Evolutionary conservation across 352 stramenopile species (phyloP).

Genomic region (Phytophthora gonapodyides): DNA sequence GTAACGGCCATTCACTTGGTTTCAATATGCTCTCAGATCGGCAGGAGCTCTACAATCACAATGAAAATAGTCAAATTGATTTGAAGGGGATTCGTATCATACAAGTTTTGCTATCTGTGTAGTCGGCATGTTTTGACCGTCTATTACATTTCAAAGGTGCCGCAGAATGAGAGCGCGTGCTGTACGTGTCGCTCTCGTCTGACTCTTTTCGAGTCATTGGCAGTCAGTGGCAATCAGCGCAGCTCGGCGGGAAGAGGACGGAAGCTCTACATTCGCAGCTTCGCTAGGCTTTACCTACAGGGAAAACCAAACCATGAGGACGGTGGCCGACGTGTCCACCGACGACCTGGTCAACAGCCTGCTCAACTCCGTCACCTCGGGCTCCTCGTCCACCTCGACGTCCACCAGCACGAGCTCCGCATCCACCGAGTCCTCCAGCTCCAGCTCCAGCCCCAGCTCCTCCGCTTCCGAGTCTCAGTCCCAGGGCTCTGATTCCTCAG

Average conservation of each 20-base stretch:
- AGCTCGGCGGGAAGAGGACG: neutral
- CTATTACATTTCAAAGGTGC: too few relatives aligned
- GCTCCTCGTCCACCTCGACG: slow-evolving; percentile 9
- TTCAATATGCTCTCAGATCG: slow-evolving; percentile 15
- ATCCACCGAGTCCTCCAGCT: slow-evolving; percentile 12
- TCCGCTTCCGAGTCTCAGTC: neutral
- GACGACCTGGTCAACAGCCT: slow-evolving; percentile 51
- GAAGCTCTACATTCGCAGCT: neutral
- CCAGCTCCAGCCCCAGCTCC: slow-evolving; percentile 1
- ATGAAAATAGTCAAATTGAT: too few relatives aligned
- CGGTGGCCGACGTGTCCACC: slow-evolving; percentile 37
- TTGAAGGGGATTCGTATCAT: too few relatives aligned
- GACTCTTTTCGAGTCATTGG: slow-evolving; percentile 23
- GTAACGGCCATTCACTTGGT: slow-evolving; percentile 19
- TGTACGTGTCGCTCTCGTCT: slow-evolving; percentile 5
- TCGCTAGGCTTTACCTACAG: neutral
- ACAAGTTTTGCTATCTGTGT: too few relatives aligned
- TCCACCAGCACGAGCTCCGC: slow-evolving; percentile 2
- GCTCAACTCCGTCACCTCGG: slow-evolving; percentile 40
- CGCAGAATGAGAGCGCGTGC: too few relatives aligned
- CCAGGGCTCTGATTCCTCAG: neutral
- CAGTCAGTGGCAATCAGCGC: slow-evolving; percentile 22
- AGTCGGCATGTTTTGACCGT: too few relatives aligned
- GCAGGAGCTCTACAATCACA: slow-evolving; percentile 5
- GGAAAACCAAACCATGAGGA: slow-evolving; percentile 20